Conservation (phyloP, 192 early-diverging fungal species). For the Spizellomyces sp. region DNA sequence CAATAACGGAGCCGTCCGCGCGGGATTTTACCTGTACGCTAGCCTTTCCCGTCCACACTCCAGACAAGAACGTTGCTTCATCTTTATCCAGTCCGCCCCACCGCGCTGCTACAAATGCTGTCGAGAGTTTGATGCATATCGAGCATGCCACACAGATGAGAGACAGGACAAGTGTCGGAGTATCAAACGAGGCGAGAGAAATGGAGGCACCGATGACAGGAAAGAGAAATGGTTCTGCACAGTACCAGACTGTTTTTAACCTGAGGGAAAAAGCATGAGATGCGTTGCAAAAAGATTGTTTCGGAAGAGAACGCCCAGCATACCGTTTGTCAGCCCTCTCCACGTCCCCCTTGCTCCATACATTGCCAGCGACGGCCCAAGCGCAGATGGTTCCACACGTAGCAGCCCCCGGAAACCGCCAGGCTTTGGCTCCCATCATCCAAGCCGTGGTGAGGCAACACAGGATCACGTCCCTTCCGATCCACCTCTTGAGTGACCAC, state of each 20-base stretch:
- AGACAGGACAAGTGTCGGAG: not conserved
- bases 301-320: not conserved
- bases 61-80: constrained; percentile 5
- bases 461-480: constrained; percentile 3
- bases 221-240: constrained; percentile 17
- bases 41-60: constrained; percentile 19
- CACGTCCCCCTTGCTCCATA: constrained; percentile 6
- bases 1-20: not conserved
- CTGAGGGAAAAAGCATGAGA: not conserved
- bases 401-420: constrained; percentile 11
- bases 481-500: not conserved
- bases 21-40: constrained; percentile 2
- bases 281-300: not conserved
- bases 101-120: not conserved
- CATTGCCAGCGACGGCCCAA: constrained; percentile 13
- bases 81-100: not conserved
- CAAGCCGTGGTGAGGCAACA: not conserved
- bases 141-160: constrained; percentile 10
- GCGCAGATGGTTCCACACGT: constrained; percentile 9
- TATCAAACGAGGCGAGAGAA: not conserved
- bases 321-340: not conserved
- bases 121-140: constrained; percentile 5
- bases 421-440: constrained; percentile 12
- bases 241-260: constrained; percentile 9
- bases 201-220: constrained; percentile 13